Evolutionary conservation across 2,329 filamentous ascomycete species (phyloP), one percentile per base, ranked within the genome.

Genomic region (Fusarium nisikadoi): DNA sequence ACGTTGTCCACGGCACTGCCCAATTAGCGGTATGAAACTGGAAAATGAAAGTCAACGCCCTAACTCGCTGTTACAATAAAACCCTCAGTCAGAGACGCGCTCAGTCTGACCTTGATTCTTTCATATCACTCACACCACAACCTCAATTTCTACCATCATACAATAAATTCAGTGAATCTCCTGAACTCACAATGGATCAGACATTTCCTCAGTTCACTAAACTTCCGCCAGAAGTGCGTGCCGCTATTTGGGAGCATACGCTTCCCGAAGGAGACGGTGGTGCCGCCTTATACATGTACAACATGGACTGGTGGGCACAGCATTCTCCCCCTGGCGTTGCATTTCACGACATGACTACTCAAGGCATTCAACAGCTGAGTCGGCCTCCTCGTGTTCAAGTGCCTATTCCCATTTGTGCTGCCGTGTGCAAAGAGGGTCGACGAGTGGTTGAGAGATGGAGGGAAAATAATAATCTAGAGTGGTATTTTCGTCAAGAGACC

Each of bases 151-250:
- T 4, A 35, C n/a, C 11, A n/a, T 27, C 17, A 45, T 5, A 19
- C 11, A 20, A 27, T 5, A 8, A 39, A 10, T 29, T 36, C 16
- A 9, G 9, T 35, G 12, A 12, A 8, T 19, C 3, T 20, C 16
- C 12, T 27, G 2, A 25, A 17, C 35, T 41, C 29, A 35, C 13
- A n/a, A 64, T 69, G 64, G 29, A 16, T 20, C 11, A 45, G n/a
- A 36, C 31, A 14, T 77, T 79, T 52, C 62, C 62, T 45, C 54
- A 25, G 7, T 81, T 80, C 39, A 13, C 8, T 10, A 53, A 42
- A 6, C 68, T 80, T 23, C 75, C 77, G 5, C 20, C 46, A 16
- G 78, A 80, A 70, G 58, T 80, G 12, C 78, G 79, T 31, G 55
- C 45, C 12, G 35, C 54, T 11, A 75, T 80, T 36, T 80, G 77